A percentile compares a stretch with the other conserved stretches of the same genome.
phyloP scores from a whole-genome alignment of 176 grass and related monocot genomes.

The Metroxylon sagu region DNA sequence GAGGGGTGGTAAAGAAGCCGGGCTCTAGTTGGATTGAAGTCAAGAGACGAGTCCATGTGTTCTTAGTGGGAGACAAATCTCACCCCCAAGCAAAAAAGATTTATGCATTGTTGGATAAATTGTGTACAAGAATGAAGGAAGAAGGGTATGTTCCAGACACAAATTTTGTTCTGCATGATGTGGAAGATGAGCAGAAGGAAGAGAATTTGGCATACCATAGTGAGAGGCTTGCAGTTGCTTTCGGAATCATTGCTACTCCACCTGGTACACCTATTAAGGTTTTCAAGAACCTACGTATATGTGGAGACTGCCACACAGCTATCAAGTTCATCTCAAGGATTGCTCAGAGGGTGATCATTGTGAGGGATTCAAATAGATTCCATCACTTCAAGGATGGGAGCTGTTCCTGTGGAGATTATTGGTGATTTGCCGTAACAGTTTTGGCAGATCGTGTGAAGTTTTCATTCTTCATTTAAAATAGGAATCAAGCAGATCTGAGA shows the following conservation, averaged over 20 bases:
- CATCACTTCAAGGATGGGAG: conserved; percentile 52
- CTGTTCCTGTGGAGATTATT: conserved; percentile 57
- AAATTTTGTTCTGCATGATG: conserved; percentile 59
- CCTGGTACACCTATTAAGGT: conserved; percentile 37
- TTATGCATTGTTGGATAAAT: conserved; percentile 27
- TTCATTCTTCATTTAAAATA: no score
- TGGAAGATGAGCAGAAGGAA: conserved; percentile 66
- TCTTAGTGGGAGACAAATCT: conserved; percentile 47
- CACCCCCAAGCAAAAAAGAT: conserved; percentile 53
- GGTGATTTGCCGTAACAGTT: conserved; percentile 18
- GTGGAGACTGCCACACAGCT: conserved; percentile 55
- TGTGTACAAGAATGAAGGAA: conserved; percentile 45
- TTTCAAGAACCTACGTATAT: conserved; percentile 74
- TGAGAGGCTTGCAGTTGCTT: conserved; percentile 68
- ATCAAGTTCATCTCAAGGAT: conserved; percentile 54
- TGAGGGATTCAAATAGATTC: conserved; percentile 60
- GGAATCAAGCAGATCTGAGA: no score
- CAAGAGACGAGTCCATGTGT: conserved; percentile 51
- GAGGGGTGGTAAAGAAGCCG: conserved; percentile 50
- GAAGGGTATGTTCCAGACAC: conserved; percentile 56
- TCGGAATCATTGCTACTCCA: conserved; percentile 49
- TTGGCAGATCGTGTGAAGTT: no score
- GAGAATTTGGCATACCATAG: conserved; percentile 58
- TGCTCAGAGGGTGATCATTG: conserved; percentile 30
- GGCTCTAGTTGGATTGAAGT: conserved; percentile 67